Evolutionary conservation across 768 basidiomycete species (phyloP).

Genomic region (Cystobasidium onofrii): DNA sequence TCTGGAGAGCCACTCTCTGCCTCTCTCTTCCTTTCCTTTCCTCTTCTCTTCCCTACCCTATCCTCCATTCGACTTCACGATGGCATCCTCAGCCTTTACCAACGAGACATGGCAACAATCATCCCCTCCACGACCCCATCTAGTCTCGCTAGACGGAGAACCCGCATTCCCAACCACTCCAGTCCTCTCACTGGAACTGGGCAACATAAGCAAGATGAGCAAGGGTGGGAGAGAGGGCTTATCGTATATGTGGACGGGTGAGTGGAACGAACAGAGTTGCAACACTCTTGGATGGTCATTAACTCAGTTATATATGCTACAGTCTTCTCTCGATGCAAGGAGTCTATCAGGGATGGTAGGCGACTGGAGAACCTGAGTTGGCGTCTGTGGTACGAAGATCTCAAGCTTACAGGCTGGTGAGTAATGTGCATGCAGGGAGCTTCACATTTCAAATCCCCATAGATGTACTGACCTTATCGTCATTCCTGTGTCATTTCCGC

Average conservation of each 20-base stretch:
- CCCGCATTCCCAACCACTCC: not conserved
- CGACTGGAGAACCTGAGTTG: conserved; percentile 80
- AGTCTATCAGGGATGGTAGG: conserved; percentile 66
- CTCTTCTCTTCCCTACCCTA: not conserved
- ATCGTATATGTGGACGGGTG: conserved; percentile 16
- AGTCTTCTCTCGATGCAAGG: conserved; percentile 82
- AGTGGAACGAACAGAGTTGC: too few relatives aligned
- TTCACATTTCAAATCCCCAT: too few relatives aligned
- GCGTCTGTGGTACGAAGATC: conserved; percentile 56
- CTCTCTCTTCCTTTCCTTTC: not conserved
- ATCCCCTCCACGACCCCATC: not conserved
- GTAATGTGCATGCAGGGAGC: too few relatives aligned
- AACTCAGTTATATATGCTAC: too few relatives aligned
- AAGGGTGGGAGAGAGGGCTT: not conserved
- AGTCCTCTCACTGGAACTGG: not conserved
- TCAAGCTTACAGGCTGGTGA: not conserved
- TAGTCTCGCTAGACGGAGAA: not conserved
- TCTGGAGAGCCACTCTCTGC: too few relatives aligned
- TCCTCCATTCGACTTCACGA: not conserved
- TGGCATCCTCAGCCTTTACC: not conserved
- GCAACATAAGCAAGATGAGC: not conserved
- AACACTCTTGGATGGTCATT: too few relatives aligned
- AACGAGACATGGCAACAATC: not conserved
- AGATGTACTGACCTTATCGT: too few relatives aligned
- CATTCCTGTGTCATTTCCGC: too few relatives aligned